Evolutionary conservation across 2,329 filamentous ascomycete species (phyloP), one percentile per base, ranked within the genome.

Genomic region (Pleomassaria siparia): DNA sequence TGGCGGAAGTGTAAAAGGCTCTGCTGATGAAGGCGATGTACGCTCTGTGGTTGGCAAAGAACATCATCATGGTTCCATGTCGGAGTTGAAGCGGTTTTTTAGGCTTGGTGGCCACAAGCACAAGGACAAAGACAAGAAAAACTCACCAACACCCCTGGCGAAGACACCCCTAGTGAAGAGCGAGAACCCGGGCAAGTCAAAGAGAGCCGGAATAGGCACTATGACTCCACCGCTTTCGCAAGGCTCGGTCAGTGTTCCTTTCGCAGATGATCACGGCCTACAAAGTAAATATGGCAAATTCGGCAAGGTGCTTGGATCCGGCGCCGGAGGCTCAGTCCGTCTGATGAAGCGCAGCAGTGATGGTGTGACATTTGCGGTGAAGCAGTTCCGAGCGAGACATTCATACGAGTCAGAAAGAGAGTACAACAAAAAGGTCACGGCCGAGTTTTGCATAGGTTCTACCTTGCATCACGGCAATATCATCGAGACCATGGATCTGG

Each of bases 381-480:
- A 99, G 72, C 92, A 99, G 67, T 99, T 99, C 73, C 81, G 94
- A 44, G 85, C 92, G 45, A 84, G 90, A 26, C 92, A 99, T 72
- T 85, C 88, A 0, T 96, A 96, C 72, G 94, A 99, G 72, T 89
- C 87, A 1, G 88, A 96, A 67, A 90, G 89, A 63, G 94, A 97
- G 59, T 99, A 99, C 65, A 89, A 91, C 59, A 99, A 99, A 74
- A 99, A 99, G 70, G 85, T 99, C 39, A 99, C 94, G 1, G 92
- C 94, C 2, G 94, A 99, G 66, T 99, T 99, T 71, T 99, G 94
- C 67, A 92, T 99, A 59, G 94, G 94, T 11, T 97, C 92, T 2
- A 96, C 94, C 0, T 77, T 99, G 29, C 94, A 97, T 63, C 94
- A 99, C 63, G 92, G 94, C 61, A 99, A 99, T 68, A 91, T 99